These are phyloP conservation scores for Debaryomyces udenii DNA, from an alignment of 1,139 yeast genomes.

Conservation along the genomic window DNA sequence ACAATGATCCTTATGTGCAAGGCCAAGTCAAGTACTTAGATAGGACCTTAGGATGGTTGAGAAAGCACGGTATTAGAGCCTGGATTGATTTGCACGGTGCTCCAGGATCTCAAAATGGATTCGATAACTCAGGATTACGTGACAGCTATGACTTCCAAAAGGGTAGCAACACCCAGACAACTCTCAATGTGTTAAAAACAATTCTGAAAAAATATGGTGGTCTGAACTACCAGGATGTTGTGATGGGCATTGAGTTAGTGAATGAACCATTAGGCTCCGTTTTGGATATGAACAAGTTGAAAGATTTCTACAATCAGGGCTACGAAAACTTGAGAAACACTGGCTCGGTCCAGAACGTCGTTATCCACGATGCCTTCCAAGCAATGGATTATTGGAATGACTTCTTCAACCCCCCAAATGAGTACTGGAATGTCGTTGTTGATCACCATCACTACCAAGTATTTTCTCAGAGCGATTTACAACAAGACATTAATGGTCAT, in stretches of 20 bases:
- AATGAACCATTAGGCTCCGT: slow-evolving; percentile 88
- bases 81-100: slow-evolving; percentile 97
- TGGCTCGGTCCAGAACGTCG: slow-evolving; percentile 54
- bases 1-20: slow-evolving; percentile 81
- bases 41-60: slow-evolving; percentile 77
- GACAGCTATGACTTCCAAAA: slow-evolving; percentile 64
- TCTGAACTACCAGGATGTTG: slow-evolving; percentile 66
- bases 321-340: slow-evolving; percentile 52
- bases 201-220: slow-evolving; percentile 65
- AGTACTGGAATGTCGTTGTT: slow-evolving; percentile 67
- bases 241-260: slow-evolving; percentile 80
- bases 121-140: slow-evolving; percentile 90
- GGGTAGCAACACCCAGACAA: slow-evolving; percentile 50
- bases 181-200: slow-evolving; percentile 53
- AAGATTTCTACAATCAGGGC: slow-evolving; percentile 59
- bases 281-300: slow-evolving; percentile 59
- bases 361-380: slow-evolving; percentile 78
- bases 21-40: slow-evolving; percentile 80
- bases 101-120: slow-evolving; percentile 97
- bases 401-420: slow-evolving; percentile 41
- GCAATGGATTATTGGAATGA: slow-evolving; percentile 64
- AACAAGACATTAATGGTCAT: slow-evolving; percentile 61
- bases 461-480: slow-evolving; percentile 65
- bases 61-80: slow-evolving; percentile 62
- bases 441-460: slow-evolving; percentile 96